These are phyloP conservation scores for Platanthera zijinensis DNA, from an alignment of 106 monocot genomes.

Conservation along the genomic window DNA sequence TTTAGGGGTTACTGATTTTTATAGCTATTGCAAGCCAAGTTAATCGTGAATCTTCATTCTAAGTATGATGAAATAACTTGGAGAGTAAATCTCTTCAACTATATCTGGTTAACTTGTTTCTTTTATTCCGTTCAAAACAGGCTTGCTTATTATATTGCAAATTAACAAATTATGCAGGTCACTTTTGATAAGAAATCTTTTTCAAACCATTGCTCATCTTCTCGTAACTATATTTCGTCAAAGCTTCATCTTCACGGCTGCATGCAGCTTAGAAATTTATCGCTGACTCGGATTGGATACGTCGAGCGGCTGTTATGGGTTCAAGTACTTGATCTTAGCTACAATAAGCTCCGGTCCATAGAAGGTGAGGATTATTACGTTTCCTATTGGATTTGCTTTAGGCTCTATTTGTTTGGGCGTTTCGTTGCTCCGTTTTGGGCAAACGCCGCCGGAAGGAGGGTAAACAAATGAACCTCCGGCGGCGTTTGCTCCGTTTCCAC, in stretches of 20 bases:
- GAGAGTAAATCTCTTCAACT: too few relatives aligned
- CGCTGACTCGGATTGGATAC: conserved; percentile 70
- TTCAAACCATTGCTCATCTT: conserved; percentile 23
- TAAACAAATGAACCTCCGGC: too few relatives aligned
- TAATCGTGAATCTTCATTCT: too few relatives aligned
- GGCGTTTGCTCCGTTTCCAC: too few relatives aligned
- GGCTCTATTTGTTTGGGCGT: too few relatives aligned
- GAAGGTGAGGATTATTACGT: conserved; percentile 33
- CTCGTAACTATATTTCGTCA: conserved; percentile 14
- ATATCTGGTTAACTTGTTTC: too few relatives aligned
- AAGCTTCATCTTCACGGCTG: conserved; percentile 5
- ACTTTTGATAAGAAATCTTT: conserved; percentile 46
- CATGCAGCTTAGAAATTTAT: conserved; percentile 35
- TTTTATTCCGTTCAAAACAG: background rate
- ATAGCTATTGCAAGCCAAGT: too few relatives aligned
- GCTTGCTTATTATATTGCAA: background rate
- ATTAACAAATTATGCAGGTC: conserved; percentile 32
- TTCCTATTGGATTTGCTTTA: background rate
- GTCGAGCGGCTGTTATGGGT: conserved; percentile 74
- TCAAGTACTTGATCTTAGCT: conserved; percentile 79
- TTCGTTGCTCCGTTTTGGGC: too few relatives aligned
- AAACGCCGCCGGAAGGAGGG: too few relatives aligned
- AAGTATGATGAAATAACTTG: too few relatives aligned
- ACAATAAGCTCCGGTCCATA: conserved; percentile 76
- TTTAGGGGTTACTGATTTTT: too few relatives aligned